Evolutionary conservation across 305 asterid genomes (phyloP).

Genomic region (Petunia hybrid): DNA sequence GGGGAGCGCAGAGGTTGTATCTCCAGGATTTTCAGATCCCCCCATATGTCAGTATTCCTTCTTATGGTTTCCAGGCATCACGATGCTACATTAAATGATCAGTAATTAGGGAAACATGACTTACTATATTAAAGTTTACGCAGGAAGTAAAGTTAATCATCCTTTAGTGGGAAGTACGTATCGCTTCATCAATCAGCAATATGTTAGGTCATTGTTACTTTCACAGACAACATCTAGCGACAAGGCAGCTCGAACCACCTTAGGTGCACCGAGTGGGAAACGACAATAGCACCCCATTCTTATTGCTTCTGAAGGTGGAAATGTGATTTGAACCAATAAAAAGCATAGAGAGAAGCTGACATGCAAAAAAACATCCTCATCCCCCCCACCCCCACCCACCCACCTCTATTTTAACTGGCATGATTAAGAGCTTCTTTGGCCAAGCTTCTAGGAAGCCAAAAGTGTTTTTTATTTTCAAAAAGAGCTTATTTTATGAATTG

Average conservation of each 20-base stretch:
- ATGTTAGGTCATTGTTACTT: background rate
- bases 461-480: too few species aligned
- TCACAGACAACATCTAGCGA: slow-evolving; percentile 12
- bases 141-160: background rate
- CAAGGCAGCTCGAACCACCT: slow-evolving; percentile 38
- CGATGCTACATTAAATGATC: background rate
- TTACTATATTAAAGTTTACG: background rate
- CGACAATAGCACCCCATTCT: slow-evolving; percentile 16
- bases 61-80: slow-evolving; percentile 7
- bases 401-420: background rate
- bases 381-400: background rate
- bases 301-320: slow-evolving; percentile 18
- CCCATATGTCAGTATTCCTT: background rate
- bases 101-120: background rate
- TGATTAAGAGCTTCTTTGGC: too few species aligned
- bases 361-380: background rate
- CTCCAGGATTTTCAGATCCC: background rate
- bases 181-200: background rate
- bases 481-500: too few species aligned
- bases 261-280: slow-evolving; percentile 31
- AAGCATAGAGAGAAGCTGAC: background rate
- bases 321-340: background rate
- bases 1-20: background rate
- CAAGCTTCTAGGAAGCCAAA: too few species aligned
- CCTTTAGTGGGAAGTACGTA: background rate